Evolutionary conservation across 768 basidiomycete species (phyloP), one percentile per base, ranked within the genome.

Genomic region (Pleurotus pulmonarius): DNA sequence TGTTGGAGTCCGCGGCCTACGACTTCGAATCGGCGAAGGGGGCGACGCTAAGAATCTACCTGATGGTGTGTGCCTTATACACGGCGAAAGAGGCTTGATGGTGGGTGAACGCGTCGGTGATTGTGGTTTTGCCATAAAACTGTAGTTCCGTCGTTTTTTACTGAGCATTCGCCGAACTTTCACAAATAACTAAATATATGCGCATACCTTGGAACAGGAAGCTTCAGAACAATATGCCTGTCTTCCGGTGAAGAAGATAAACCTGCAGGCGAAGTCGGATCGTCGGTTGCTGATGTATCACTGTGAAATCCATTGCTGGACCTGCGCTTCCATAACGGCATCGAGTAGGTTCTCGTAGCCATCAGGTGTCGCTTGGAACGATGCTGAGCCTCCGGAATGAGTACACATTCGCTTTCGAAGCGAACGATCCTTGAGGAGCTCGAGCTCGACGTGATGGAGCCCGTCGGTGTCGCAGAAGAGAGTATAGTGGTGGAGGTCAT

Each of bases 341-440:
- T 72, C 0, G 85, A 77, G 60, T 86, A 87, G 3, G 85, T 84
- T 63, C 82, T 89, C 24, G 83, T 83, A 61, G 85, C 65, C 46
- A 88, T 70, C 44, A 77, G 73, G 22, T 83, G 76, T 24, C 77
- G 69, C 53, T 75, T 80, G 3, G 74, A 70, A 49, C 71, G 70
- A 13, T 67, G 65, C 1, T 64, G 62, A 13, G 63, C 66, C 51
- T 87, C 81, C n/a, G 89, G 89, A 56, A 92, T 91, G 63, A 92
- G 78, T 3, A 88, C 73, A 58, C 90, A 91, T 63, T 86, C 79
- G 53, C 75, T 73, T 73, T 91, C 82, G 70, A 92, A 92, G 56
- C 89, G 80, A 3, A 91, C 90, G 20, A 75, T 61, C 49, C 74
- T 71, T 57, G 37, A 25, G 18, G 38, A 18, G 16, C 26, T 51